Evolutionary conservation across 805 yeast species (phyloP), one percentile per base, ranked within the genome.

Genomic region (Debaryomyces tyrocola): DNA sequence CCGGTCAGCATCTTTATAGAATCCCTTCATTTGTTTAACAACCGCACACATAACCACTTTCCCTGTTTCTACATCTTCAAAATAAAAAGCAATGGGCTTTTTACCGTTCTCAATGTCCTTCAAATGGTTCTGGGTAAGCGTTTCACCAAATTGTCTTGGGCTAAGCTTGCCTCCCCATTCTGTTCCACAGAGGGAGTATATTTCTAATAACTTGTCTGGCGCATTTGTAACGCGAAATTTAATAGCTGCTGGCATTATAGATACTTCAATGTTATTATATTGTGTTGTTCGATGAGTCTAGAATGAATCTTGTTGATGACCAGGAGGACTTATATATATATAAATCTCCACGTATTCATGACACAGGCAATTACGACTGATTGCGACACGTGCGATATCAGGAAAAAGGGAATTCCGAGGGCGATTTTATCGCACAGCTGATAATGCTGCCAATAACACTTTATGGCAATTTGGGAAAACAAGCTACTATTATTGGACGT

Each of bases 1-100:
- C 11, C 57, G 54, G 34, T 57, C 62, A 4, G 60, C 57, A 12
- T 60, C 68, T 41, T 66, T 67, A 39, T 48, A 67, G 28, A 64
- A 59, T 0, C 68, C 74, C 37, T 56, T 54, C 17, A 50, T 51
- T 24, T 58, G 57, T 10, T 49, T 58, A 6, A 69, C 64, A 1
- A 57, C 46, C 5, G 58, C 50, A 11, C 55, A 45, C 15, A 68
- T 63, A 9, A 57, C 64, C 1, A 60, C 43, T 18, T 56, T 53
- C 18, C 58, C 58, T 12, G 56, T 47, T 3, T 50, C 45, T 10
- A 49, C 48, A 38, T 63, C 61, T 41, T 60, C 60, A 20, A 64
- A 49, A 46, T 61, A 63, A 44, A 61, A 70, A 8, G 60, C 67
- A 15, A 55, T 50, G 12, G 59, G 52, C 14, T 55, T 55, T 18